Base-by-base conservation (phyloP, 2,329 filamentous ascomycete genomes). In the Aspergillus sclerotialis region DNA sequence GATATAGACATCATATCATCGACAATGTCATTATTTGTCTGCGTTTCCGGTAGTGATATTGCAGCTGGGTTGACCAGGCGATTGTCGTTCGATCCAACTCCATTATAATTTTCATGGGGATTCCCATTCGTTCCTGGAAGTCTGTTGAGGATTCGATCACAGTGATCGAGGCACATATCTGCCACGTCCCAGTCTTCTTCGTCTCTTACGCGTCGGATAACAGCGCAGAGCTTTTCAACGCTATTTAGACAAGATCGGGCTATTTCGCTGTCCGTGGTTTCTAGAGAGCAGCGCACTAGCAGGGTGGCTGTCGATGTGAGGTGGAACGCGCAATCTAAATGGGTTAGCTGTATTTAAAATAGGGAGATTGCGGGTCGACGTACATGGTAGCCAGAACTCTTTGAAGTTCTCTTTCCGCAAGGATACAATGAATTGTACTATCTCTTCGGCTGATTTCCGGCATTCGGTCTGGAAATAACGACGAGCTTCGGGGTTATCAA, bases 181-280 rank as follows among this genome's bases (percentile, higher is more conserved):
- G 71, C 71, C 7, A 75, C 63, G 41, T 76, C 72, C 72, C 72
- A 76, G 32, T 70, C 65, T 44, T 71, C 67, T 32, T 71, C 65
- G 18, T 67, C 65, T 10, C 63, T 58, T 14, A 69, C 67, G 30
- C 61, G 57, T 26, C 67, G 65, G 6, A 74, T 63, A 19, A 69
- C 64, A 6, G 61, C 58, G 24, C 70, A 65, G 27, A 73, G 59
- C 3, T 60, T 62, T 37, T 72, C 63, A 2, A 73, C 67, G 16
- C 68, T 67, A 5, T 58, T 37, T 30, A 73, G 61, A 33, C 65
- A 70, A 3, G 64, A 59, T 7, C 62, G 63, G 7, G 68, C 63
- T 11, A 68, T 60, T 14, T 65, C 60, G 2, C 55, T 46, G 36
- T 73, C 67, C 12, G 63, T 63, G 2, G 71, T 70, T 46, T 75